Conservation (phyloP, 495 filamentous ascomycete genomes). For the Rhypophila decipiens region DNA sequence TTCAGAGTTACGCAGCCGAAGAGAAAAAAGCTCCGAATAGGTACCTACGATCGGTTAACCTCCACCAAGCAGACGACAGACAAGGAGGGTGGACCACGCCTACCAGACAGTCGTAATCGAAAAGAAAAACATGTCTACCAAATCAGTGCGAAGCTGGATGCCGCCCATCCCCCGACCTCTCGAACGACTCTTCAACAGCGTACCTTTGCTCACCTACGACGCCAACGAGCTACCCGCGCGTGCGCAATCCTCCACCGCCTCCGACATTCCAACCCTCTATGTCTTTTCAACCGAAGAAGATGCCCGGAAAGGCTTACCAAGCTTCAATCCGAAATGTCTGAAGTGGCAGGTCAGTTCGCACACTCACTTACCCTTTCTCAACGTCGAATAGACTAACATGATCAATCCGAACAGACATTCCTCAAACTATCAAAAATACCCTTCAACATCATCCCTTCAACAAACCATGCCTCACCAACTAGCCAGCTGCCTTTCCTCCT, state of each 20-base stretch:
- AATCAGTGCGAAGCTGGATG: slow-evolving; percentile 11
- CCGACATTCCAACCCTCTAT: slow-evolving; percentile 59
- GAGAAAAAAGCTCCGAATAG: too few species aligned
- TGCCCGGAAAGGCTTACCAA: slow-evolving; percentile 57
- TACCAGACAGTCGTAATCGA: not conserved
- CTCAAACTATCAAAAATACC: slow-evolving; percentile 67
- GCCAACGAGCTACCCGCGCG: slow-evolving; percentile 69
- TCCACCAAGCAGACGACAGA: too few species aligned
- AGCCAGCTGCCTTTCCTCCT: slow-evolving; percentile 85
- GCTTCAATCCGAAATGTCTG: slow-evolving; percentile 88
- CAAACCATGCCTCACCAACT: slow-evolving; percentile 87
- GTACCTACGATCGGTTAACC: too few species aligned
- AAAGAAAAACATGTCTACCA: too few species aligned
- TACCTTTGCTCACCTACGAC: slow-evolving; percentile 74
- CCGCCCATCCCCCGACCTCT: slow-evolving; percentile 70
- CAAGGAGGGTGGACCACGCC: slow-evolving; percentile 3
- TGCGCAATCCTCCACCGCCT: slow-evolving; percentile 38
- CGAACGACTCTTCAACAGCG: slow-evolving; percentile 74
- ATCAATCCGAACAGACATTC: slow-evolving; percentile 74
- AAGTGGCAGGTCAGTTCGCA: slow-evolving; percentile 83
- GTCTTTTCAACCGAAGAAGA: slow-evolving; percentile 67
- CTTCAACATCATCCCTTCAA: slow-evolving; percentile 67
- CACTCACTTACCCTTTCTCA: not conserved
- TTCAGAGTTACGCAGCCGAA: too few species aligned
- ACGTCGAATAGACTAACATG: too few species aligned